A percentile compares a stretch with the other conserved stretches of the same genome.
phyloP scores from a whole-genome alignment of 2,329 filamentous ascomycete genomes.

The Paramyrothecium sp. region DNA sequence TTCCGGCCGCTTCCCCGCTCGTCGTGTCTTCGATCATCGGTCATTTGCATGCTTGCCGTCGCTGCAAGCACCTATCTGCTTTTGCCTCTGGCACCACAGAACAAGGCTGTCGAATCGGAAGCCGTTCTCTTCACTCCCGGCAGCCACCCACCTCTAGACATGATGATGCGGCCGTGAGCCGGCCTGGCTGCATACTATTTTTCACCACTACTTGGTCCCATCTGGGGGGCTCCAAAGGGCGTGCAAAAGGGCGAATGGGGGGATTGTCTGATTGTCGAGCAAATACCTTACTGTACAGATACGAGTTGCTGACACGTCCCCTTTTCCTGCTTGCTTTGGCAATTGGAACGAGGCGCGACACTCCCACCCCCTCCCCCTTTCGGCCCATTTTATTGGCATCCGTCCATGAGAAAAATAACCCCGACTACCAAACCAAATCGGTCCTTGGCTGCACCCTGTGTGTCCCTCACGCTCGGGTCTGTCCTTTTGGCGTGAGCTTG shows the following conservation, averaged over 20 bases:
- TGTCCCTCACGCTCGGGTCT: background rate
- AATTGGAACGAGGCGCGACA: background rate
- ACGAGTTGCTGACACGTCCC: too few relatives aligned
- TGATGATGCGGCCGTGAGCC: background rate
- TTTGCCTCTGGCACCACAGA: background rate
- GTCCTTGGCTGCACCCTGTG: background rate
- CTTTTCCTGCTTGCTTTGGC: background rate
- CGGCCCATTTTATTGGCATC: background rate
- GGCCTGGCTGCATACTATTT: background rate
- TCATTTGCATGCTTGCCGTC: background rate
- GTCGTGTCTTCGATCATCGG: background rate
- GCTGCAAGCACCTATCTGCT: background rate
- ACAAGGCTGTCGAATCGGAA: background rate
- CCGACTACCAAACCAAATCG: too few relatives aligned
- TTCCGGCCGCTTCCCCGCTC: background rate
- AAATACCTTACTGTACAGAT: too few relatives aligned
- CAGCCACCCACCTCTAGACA: background rate
- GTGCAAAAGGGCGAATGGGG: background rate
- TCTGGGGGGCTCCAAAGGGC: background rate
- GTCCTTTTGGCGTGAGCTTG: background rate
- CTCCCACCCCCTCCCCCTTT: background rate
- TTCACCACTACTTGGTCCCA: too few relatives aligned
- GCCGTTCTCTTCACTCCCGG: background rate
- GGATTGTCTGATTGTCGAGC: background rate
- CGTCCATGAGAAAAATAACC: background rate